Base-by-base conservation (phyloP, 495 filamentous ascomycete genomes). In the Neurospora sp. region DNA sequence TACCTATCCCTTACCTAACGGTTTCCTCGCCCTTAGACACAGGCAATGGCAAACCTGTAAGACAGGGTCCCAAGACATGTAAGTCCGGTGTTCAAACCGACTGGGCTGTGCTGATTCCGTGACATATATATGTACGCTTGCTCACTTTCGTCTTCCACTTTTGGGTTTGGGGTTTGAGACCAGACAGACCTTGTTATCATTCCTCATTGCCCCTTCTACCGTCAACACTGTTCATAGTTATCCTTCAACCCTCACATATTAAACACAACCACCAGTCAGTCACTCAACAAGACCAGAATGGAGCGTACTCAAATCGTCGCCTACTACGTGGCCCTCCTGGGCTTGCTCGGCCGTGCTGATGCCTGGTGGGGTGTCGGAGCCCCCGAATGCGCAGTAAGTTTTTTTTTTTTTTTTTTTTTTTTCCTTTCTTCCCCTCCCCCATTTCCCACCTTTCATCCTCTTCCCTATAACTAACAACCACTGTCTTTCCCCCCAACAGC, bases 361-460 rank as follows among this genome's bases (percentile, higher is more conserved):
- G 54, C 74, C 43, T 76, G 77, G 39, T 86, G 84, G 84, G 84
- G 81, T 76, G 77, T 69, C 66, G 83, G 81, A 17, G 83, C 83
- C 17, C 84, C 84, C 1, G 79, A 81, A 36, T 86, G 84, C 71
- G 84, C 83, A 76, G 84, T 85, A 72, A 75, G 84, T 38, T 0
- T 28, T 28, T 28, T 28, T 28, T 28, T 28, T 28, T 28, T 28
- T 28, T 28, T 28, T 28, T 28, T 28, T 28, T 28, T 28, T 28
- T 28, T 28, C 2, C 24, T 28, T 28, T 28, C 24, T 28, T 1
- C 36, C 39, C 40, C 43, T 7, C 3, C 36, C 40, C 40, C 39
- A n/a, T n/a, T 8, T 21, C 39, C 34, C 31, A 10, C 72, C 42
- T 40, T 28, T 10, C 39, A n/a, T 36, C 42, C 59, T 10, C 39